Conservation (phyloP, 108 stramenopile genomes). For the Nitzschia sp. region DNA sequence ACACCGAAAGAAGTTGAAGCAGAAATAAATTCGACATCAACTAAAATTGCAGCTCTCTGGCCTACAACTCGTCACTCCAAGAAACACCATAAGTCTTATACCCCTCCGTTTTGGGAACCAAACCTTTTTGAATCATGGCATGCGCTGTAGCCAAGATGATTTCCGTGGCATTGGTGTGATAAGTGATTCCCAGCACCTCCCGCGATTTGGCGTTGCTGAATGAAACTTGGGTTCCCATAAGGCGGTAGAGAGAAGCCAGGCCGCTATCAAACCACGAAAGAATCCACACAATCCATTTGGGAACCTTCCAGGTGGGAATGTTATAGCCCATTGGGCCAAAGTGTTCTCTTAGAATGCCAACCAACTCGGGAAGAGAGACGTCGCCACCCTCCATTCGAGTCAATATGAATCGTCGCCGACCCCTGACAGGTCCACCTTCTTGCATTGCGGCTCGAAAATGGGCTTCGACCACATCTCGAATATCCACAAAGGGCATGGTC, state of each 20-base stretch:
- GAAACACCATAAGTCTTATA: too few species aligned
- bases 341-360: not conserved
- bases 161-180: not conserved
- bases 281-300: not conserved
- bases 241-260: not conserved
- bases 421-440: not conserved
- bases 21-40: too few species aligned
- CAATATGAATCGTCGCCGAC: not conserved
- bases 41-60: too few species aligned
- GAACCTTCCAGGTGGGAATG: not conserved
- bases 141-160: not conserved
- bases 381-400: not conserved
- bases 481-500: not conserved
- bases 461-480: not conserved
- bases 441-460: not conserved
- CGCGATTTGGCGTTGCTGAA: not conserved
- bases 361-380: not conserved
- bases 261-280: not conserved
- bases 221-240: not conserved
- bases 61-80: too few species aligned
- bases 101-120: not conserved
- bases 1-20: too few species aligned
- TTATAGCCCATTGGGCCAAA: not conserved
- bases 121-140: not conserved
- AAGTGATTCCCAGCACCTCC: not conserved